These are phyloP conservation scores for Prunus armeniaca DNA, from an alignment of 306 rosid species.

Conservation along the genomic window DNA sequence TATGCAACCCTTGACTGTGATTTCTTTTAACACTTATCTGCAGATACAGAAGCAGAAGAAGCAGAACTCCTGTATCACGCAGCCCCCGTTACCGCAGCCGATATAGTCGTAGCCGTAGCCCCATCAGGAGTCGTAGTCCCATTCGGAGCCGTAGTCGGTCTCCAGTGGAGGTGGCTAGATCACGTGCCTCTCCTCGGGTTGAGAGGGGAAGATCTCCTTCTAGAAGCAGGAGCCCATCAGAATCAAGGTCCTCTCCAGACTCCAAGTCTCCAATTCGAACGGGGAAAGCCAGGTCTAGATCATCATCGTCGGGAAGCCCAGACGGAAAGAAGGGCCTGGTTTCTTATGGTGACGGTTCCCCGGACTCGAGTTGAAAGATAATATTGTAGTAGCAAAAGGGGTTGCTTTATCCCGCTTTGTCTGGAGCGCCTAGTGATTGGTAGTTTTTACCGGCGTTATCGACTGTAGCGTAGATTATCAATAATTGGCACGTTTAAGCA, in stretches of 20 bases:
- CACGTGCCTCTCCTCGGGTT: slow-evolving; percentile 50
- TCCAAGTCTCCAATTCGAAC: slow-evolving; percentile 52
- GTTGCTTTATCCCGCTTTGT: not conserved
- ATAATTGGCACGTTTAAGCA: slow-evolving; percentile 32
- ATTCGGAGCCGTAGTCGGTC: slow-evolving; percentile 30
- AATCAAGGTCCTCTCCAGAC: slow-evolving; percentile 53
- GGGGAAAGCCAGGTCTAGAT: slow-evolving; percentile 48
- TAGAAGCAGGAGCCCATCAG: slow-evolving; percentile 59
- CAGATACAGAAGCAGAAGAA: slow-evolving; percentile 86
- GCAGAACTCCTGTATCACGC: slow-evolving; percentile 77
- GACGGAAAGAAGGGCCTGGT: slow-evolving; percentile 78
- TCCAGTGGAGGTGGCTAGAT: slow-evolving; percentile 48
- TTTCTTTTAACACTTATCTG: not conserved
- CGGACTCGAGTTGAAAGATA: slow-evolving; percentile 37
- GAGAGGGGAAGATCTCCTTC: slow-evolving; percentile 49
- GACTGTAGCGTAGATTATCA: slow-evolving; percentile 2
- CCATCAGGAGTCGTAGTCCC: slow-evolving; percentile 43
- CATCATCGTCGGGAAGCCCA: slow-evolving; percentile 70
- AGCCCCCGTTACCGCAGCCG: slow-evolving; percentile 70
- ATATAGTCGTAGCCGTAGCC: slow-evolving; percentile 63
- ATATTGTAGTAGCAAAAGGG: not conserved
- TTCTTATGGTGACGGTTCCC: slow-evolving; percentile 74
- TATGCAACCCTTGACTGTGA: not conserved
- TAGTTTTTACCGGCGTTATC: slow-evolving; percentile 2
- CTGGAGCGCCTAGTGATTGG: not conserved